Evolutionary conservation across 441 rosid genomes (phyloP), one percentile per base, ranked within the genome.

Genomic region (Hypseocharis bilobata): DNA sequence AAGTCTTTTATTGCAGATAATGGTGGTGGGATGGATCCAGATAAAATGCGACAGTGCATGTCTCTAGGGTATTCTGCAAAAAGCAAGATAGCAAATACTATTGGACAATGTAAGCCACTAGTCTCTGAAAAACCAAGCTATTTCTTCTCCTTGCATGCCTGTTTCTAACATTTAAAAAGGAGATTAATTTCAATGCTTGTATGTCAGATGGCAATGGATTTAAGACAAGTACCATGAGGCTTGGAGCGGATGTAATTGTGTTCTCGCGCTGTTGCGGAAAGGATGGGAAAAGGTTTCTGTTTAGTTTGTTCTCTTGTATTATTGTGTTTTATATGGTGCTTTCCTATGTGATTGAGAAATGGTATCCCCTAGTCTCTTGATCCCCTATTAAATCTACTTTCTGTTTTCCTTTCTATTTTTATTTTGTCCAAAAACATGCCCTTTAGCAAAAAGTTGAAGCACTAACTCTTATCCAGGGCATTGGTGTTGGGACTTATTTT

Each of bases 141-240:
- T n/a, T n/a, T 23, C 29, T 11, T 3, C 7, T 23, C 2, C 13
- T 7, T 0, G 29, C 4, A 22, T 54, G 29, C 3, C 28, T 22
- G 16, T 52, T 52, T 34, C 57, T 22, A 30, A 49, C 44, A 14
- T 44, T 26, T 3, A 59, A 25, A 28, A 57, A 29, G 19, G 13
- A 23, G 29, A 27, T 72, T 55, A 55, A 19, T 73, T 20, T 73
- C 23, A 2, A 6, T 56, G 23, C 36, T 30, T 55, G 58, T 70
- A 74, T 13, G 47, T 23, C 77, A 92, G 96, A 90, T 85, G 97
- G 98, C n/a, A 90, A 93, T 80, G 97, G 98, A 55, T 93, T 90
- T 74, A 93, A 93, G 85, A 90, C 97, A 13, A 92, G 98, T 76
- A 92, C 98, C 34, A 90, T 92, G 98, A 85, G 98, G 77, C 92